Evolutionary conservation across 768 basidiomycete genomes (phyloP).

Genomic region (Tubosaeta brunneosetosa): DNA sequence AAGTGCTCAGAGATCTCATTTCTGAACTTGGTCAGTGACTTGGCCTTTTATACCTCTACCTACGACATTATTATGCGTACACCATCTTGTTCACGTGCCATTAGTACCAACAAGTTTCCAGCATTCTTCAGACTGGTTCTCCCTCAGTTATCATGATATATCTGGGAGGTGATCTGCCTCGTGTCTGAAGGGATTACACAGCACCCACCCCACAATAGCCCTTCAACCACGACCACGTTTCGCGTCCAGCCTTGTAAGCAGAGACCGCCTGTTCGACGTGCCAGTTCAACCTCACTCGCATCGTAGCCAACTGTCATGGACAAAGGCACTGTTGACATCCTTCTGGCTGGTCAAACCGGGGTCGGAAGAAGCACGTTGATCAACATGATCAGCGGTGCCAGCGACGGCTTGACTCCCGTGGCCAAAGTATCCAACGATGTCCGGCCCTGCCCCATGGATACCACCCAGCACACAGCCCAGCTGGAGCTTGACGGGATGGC

Average conservation of each 20-base stretch:
- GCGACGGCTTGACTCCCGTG: slow-evolving; percentile 5
- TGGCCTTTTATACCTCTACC: neutral
- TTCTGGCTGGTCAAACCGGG: slow-evolving; percentile 26
- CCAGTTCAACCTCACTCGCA: neutral
- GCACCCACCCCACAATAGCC: neutral
- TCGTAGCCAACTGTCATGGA: neutral
- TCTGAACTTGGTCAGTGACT: neutral
- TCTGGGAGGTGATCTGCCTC: slow-evolving; percentile 18
- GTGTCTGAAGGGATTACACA: slow-evolving; percentile 12
- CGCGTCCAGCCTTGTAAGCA: slow-evolving; percentile 5
- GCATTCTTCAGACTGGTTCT: too few species aligned
- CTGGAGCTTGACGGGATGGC: slow-evolving; percentile 2
- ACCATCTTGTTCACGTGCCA: too few species aligned
- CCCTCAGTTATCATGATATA: neutral
- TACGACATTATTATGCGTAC: too few species aligned
- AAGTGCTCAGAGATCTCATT: slow-evolving; percentile 12
- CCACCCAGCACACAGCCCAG: slow-evolving; percentile 10
- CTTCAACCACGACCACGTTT: neutral
- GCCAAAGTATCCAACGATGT: slow-evolving; percentile 24
- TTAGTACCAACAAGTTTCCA: too few species aligned
- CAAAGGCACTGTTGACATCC: slow-evolving; percentile 10
- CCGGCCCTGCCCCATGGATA: slow-evolving; percentile 21
- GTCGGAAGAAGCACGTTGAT: slow-evolving; percentile 26
- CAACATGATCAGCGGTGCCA: slow-evolving; percentile 23
- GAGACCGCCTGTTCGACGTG: neutral